Percentiles rank a stretch among this genome's conserved stretches.
Conservation (phyloP, 176 grass and related monocot genomes). For the Carex pumila region DNA sequence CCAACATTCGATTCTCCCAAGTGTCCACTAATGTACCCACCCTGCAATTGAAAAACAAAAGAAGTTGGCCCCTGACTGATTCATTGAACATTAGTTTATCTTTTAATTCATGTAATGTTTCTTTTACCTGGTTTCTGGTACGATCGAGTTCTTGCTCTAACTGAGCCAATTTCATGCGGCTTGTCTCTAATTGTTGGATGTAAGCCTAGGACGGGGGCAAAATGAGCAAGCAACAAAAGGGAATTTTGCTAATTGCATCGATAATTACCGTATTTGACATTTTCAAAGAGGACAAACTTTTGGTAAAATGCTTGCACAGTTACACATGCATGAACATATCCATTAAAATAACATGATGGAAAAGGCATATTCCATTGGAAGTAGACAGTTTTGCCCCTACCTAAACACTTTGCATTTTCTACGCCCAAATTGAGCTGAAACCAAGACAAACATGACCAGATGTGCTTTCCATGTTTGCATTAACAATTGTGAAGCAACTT, state of each 20-base stretch:
- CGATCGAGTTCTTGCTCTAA: slow-evolving; percentile 73
- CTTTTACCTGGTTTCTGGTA: slow-evolving; percentile 56
- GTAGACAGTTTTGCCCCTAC: slow-evolving; percentile 9
- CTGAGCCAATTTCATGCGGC: slow-evolving; percentile 74
- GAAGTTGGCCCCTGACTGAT: background rate
- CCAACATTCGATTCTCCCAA: slow-evolving; percentile 45
- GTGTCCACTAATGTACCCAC: slow-evolving; percentile 31
- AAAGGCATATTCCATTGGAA: slow-evolving; percentile 8
- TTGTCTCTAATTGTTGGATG: slow-evolving; percentile 90
- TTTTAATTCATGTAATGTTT: background rate
- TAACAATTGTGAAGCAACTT: background rate
- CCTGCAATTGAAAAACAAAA: slow-evolving; percentile 19
- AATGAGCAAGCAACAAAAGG: slow-evolving; percentile 13
- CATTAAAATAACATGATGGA: slow-evolving; percentile 3
- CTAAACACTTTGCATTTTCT: background rate
- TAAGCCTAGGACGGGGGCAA: slow-evolving; percentile 50
- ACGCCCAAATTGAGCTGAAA: background rate
- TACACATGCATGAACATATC: background rate
- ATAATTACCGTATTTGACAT: background rate
- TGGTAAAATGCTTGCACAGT: background rate
- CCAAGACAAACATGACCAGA: background rate
- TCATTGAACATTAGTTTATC: background rate
- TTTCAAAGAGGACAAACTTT: background rate
- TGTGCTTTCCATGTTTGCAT: slow-evolving; percentile 1
- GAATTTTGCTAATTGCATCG: background rate